Conservation (phyloP, 768 basidiomycete species). For the Suillus subluteus region DNA sequence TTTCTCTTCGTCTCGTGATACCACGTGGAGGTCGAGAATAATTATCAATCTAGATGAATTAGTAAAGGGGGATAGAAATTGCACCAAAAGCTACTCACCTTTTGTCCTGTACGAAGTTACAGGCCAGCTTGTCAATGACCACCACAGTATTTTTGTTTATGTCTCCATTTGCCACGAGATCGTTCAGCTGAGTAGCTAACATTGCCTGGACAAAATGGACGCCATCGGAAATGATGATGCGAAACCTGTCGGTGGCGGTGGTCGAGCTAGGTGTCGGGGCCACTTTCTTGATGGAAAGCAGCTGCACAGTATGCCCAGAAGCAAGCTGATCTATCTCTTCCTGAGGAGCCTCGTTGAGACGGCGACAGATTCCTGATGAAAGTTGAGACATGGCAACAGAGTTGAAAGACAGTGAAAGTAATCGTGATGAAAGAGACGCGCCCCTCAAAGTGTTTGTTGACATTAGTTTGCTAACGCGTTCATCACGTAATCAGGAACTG, state of each 20-base stretch:
- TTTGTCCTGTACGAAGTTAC: conserved; percentile 83
- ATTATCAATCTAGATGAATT: conserved; percentile 69
- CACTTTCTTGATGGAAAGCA: conserved; percentile 85
- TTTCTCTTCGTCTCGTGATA: conserved; percentile 62
- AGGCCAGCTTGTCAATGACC: conserved; percentile 73
- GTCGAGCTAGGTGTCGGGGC: conserved; percentile 34
- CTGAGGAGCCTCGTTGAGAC: conserved; percentile 46
- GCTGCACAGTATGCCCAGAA: conserved; percentile 62
- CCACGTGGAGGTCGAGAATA: conserved; percentile 64
- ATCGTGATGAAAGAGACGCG: conserved; percentile 5
- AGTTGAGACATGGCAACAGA: conserved; percentile 49
- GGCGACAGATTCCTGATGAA: conserved; percentile 57
- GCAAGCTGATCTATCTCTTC: conserved; percentile 33
- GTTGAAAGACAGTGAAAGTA: neutral
- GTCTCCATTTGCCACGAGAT: conserved; percentile 62
- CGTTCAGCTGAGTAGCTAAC: conserved; percentile 91
- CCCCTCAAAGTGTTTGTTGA: conserved; percentile 11
- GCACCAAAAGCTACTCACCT: conserved; percentile 52
- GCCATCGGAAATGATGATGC: conserved; percentile 92
- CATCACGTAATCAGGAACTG: conserved; percentile 11
- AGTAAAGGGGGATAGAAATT: conserved; percentile 11
- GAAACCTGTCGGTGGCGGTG: conserved; percentile 56
- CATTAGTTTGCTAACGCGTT: conserved; percentile 15
- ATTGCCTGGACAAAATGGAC: conserved; percentile 87
- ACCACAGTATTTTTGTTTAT: conserved; percentile 72